These are phyloP conservation scores for Yamadazyma dushanensis DNA, from an alignment of 1,139 yeast genomes.

Conservation along the genomic window DNA sequence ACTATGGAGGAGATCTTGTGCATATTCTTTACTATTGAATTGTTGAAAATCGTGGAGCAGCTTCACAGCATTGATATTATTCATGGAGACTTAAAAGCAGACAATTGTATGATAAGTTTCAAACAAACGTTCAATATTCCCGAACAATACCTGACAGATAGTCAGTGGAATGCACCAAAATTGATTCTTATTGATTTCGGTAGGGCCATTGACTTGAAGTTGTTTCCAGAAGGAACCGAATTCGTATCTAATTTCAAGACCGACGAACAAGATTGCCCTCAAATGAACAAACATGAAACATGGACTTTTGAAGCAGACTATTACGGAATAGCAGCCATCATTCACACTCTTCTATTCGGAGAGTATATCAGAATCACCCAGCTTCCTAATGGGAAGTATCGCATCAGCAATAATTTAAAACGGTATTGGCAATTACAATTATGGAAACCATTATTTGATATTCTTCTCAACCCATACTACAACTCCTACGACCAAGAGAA, in stretches of 20 bases:
- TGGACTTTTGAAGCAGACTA: slow-evolving; percentile 89
- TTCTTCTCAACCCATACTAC: slow-evolving; percentile 59
- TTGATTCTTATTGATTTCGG: slow-evolving; percentile 80
- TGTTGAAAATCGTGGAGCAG: slow-evolving; percentile 58
- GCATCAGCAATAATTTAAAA: slow-evolving; percentile 51
- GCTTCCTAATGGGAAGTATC: slow-evolving; percentile 25
- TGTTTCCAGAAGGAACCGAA: slow-evolving; percentile 51
- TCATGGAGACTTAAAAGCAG: slow-evolving; percentile 87
- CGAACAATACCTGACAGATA: slow-evolving; percentile 32
- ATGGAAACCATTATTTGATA: slow-evolving; percentile 70
- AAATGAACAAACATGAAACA: slow-evolving; percentile 58
- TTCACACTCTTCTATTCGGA: slow-evolving; percentile 75
- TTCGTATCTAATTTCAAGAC: slow-evolving; percentile 65
- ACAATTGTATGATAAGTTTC: slow-evolving; percentile 78
- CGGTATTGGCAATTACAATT: slow-evolving; percentile 72
- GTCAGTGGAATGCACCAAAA: slow-evolving; percentile 58
- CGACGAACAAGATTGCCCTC: slow-evolving; percentile 76
- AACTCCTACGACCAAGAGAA: slow-evolving; percentile 15
- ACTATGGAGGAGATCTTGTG: slow-evolving; percentile 62
- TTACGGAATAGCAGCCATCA: slow-evolving; percentile 75
- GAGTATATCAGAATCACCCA: slow-evolving; percentile 50
- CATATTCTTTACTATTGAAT: slow-evolving; percentile 63
- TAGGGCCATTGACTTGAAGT: slow-evolving; percentile 68
- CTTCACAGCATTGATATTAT: slow-evolving; percentile 67
- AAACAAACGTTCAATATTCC: slow-evolving; percentile 22